phyloP scores from a whole-genome alignment of 2,329 filamentous ascomycete genomes.

The Sporothrix luriei region DNA sequence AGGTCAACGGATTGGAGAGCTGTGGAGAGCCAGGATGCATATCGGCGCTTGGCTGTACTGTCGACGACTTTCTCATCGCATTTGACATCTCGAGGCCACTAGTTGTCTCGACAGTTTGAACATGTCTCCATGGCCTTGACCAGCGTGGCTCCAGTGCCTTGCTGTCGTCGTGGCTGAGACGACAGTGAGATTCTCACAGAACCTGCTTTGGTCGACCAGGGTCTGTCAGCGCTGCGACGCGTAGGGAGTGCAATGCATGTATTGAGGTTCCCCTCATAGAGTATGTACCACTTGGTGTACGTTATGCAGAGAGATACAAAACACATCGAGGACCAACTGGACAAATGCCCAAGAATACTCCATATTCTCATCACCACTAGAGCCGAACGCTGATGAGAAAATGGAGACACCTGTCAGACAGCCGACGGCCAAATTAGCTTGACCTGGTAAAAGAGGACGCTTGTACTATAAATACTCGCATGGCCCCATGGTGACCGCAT shows the following conservation, averaged over 20 bases:
- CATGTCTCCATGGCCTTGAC: no score
- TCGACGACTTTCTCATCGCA: not conserved
- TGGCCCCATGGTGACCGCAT: not conserved
- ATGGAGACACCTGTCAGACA: not conserved
- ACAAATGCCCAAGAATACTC: not conserved
- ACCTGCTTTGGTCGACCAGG: not conserved
- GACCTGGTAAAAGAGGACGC: no score
- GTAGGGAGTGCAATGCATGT: not conserved
- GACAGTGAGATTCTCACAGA: not conserved
- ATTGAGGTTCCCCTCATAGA: not conserved
- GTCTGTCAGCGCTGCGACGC: slow-evolving; percentile 10
- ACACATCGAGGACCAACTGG: not conserved
- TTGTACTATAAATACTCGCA: not conserved
- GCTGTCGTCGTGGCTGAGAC: slow-evolving; percentile 9
- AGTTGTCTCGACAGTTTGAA: no score
- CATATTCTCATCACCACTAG: not conserved
- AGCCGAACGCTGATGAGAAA: not conserved
- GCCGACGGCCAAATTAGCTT: no score
- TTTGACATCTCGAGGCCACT: no score
- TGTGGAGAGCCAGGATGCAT: not conserved
- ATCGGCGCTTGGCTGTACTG: not conserved
- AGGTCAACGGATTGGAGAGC: not conserved
- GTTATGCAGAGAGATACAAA: not conserved
- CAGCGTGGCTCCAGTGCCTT: not conserved
- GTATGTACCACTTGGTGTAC: not conserved